Evolutionary conservation across 257 asterid species (phyloP), one percentile per base, ranked within the genome.

Genomic region (Solanum phureja): DNA sequence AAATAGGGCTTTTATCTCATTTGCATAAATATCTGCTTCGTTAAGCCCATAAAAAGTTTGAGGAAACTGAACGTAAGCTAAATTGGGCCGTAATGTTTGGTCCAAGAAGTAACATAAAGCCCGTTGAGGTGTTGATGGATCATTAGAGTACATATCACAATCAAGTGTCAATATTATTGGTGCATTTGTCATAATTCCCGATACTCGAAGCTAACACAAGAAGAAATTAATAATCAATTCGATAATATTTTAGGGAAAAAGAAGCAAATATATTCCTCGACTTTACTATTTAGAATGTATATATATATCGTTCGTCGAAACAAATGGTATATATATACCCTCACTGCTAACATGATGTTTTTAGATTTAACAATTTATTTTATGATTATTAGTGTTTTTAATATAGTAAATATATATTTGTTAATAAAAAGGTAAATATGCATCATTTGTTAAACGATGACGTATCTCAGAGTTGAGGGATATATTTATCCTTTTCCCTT

Each of bases 141-240:
- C 98, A 16, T 94, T 95, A 8, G 98, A 95, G 85, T 92, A 95
- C 98, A 94, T 94, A 79, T 95, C 98, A 66, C 98, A 94, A 52
- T 94, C 98, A 88, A 93, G 83, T 64, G 98, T 94, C 52, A 95
- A 84, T 33, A 95, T n/a, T 23, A 95, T 86, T 2, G 98, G 98
- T 6, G 98, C 93, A 56, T 95, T 95, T 86, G 95, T 93, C 94
- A 94, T 92, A 64, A 89, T 88, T 1, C 90, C 96, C 4, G 98
- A 95, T 23, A 94, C 98, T 52, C 98, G 95, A 52, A 95, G 93
- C 98, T 95, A 42, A 75, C 56, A 64, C 6, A n/a, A 27, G 56
- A 13, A 42, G 85, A 64, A 13, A 3, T 6, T 23, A 62, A 62
- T 60, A 68, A 66, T 24, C 8, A 46, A 19, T 64, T 24, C 18